Evolutionary conservation across 225 moss, liverwort and hornwort species (phyloP).

Genomic region (Neckera pumila): DNA sequence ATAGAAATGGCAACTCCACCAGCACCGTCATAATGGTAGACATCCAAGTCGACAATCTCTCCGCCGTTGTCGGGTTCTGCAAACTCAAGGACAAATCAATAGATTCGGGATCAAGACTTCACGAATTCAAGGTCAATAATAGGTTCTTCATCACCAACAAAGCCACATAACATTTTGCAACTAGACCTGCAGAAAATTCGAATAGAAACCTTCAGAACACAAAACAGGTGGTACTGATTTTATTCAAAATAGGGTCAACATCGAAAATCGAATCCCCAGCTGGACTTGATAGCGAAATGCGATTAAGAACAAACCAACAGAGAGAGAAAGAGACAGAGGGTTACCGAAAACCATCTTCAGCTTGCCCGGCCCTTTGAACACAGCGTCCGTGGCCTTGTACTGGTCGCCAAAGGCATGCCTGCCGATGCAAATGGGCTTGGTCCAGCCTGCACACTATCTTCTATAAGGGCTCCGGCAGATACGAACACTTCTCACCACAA

Average conservation of each 20-base stretch:
- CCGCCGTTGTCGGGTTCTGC: slow-evolving; percentile 70
- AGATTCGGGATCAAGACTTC: not conserved
- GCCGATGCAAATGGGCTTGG: slow-evolving; percentile 86
- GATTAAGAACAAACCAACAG: not conserved
- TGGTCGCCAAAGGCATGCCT: slow-evolving; percentile 93
- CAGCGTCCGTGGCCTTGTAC: slow-evolving; percentile 89
- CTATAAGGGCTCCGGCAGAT: not conserved
- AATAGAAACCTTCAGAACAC: not conserved
- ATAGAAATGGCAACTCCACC: slow-evolving; percentile 82
- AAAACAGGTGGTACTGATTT: not conserved
- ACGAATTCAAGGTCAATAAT: not conserved
- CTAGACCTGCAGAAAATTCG: not conserved
- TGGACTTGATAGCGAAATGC: not conserved
- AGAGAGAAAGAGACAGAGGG: not conserved
- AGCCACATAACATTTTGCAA: not conserved
- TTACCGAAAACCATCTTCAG: slow-evolving; percentile 82
- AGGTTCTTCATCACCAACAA: not conserved
- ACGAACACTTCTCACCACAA: not conserved
- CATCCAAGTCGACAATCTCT: slow-evolving; percentile 52
- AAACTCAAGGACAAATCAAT: not conserved
- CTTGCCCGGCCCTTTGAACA: slow-evolving; percentile 80
- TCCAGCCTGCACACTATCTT: slow-evolving; percentile 52
- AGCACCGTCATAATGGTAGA: slow-evolving; percentile 64
- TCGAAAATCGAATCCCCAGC: not conserved
- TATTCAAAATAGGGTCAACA: not conserved